Conservation (phyloP, 139 green algal species). For the Ettlia oleoabundans region DNA sequence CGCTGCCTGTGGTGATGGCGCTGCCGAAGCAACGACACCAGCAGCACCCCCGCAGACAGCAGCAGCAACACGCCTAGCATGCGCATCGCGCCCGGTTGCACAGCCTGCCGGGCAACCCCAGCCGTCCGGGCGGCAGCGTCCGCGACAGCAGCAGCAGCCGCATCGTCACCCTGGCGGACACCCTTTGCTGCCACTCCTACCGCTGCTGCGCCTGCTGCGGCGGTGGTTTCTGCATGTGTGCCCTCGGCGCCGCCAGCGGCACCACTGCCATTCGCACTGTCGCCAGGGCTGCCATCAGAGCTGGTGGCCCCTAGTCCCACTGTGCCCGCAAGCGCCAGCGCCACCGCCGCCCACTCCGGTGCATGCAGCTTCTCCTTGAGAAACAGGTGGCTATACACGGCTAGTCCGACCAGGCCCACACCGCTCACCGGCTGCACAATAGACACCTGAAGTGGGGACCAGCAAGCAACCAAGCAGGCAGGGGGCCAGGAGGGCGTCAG, state of each 20-base stretch:
- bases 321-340: conserved; percentile 60
- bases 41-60: conserved; percentile 16
- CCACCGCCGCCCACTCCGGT: conserved; percentile 72
- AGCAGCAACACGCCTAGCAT: conserved; percentile 47
- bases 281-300: conserved; percentile 4
- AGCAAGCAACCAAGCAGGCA: neutral
- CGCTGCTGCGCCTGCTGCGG: neutral
- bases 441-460: conserved; percentile 65
- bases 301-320: conserved; percentile 64
- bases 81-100: conserved; percentile 15
- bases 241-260: neutral
- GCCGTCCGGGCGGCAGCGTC: conserved; percentile 4
- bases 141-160: neutral
- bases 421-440: conserved; percentile 89
- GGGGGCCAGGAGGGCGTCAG: too few relatives aligned
- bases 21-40: conserved; percentile 33
- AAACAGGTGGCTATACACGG: conserved; percentile 89
- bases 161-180: neutral
- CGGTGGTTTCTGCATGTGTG: neutral
- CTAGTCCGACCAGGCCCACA: conserved; percentile 81
- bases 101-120: neutral
- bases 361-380: conserved; percentile 70
- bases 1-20: neutral
- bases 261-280: neutral
- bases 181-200: neutral